phyloP scores from a whole-genome alignment of 495 filamentous ascomycete species.

The Ascodesmis nigricans region DNA sequence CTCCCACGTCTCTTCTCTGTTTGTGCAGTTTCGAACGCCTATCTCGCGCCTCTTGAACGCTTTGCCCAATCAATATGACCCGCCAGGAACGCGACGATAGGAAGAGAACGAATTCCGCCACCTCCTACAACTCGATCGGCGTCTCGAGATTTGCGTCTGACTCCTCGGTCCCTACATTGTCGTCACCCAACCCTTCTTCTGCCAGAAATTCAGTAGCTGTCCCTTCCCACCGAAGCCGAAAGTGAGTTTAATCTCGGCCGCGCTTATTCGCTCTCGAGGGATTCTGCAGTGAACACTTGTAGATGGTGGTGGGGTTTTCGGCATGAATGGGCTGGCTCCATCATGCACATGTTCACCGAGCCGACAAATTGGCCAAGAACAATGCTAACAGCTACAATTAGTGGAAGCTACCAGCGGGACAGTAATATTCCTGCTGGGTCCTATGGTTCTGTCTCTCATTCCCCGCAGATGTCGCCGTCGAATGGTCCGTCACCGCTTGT shows the following conservation, averaged over 20 bases:
- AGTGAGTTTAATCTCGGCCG: conserved; percentile 14
- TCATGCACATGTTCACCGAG: conserved; percentile 3
- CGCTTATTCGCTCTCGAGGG: conserved; percentile 1
- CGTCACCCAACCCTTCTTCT: conserved; percentile 2
- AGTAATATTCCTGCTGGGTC: conserved; percentile 22
- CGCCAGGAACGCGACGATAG: conserved; percentile 17
- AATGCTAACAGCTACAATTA: background rate
- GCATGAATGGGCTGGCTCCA: conserved; percentile 11
- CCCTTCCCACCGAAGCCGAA: conserved; percentile 18
- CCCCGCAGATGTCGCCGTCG: conserved; percentile 22
- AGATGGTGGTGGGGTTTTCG: conserved; percentile 15
- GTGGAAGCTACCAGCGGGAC: conserved; percentile 21
- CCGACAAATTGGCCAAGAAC: background rate
- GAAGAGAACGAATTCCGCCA: conserved; percentile 21
- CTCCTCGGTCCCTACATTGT: background rate
- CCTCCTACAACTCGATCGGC: conserved; percentile 20
- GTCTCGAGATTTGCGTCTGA: conserved; percentile 14
- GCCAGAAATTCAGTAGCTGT: conserved; percentile 20
- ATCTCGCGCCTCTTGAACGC: too few species aligned
- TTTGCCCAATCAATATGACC: conserved; percentile 18
- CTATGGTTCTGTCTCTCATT: conserved; percentile 20
- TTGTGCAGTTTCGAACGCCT: too few species aligned
- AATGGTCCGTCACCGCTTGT: conserved; percentile 17
- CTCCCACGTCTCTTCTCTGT: too few species aligned
- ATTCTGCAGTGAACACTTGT: conserved; percentile 1